phyloP scores from a whole-genome alignment of 2,329 filamentous ascomycete species.

The Anthostomella pinea region DNA sequence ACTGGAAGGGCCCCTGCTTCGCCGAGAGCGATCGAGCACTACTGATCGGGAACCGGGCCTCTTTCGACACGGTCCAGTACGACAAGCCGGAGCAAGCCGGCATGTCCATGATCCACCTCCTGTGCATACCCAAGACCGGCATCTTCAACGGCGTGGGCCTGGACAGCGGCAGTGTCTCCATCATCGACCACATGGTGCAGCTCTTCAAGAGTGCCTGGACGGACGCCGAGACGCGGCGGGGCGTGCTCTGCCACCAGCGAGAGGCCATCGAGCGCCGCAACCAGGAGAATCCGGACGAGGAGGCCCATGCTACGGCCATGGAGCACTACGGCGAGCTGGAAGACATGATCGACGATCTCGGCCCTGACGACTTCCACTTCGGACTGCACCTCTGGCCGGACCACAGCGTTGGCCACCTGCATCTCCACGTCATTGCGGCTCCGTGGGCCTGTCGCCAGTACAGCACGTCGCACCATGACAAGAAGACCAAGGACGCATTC shows the following conservation, averaged over 20 bases:
- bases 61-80: slow-evolving; percentile 22
- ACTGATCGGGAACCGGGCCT: slow-evolving; percentile 18
- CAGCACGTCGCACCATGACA: slow-evolving; percentile 18
- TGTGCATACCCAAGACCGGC: slow-evolving; percentile 14
- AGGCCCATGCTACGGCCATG: slow-evolving; percentile 1
- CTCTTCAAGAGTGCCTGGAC: slow-evolving; percentile 15
- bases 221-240: not conserved
- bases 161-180: not conserved
- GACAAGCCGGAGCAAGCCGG: slow-evolving; percentile 4
- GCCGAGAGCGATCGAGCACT: slow-evolving; percentile 5
- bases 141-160: slow-evolving; percentile 26
- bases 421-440: slow-evolving; percentile 22
- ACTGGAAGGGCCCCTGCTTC: not conserved
- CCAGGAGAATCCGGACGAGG: not conserved
- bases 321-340: slow-evolving; percentile 11
- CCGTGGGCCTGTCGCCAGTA: slow-evolving; percentile 7
- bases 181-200: slow-evolving; percentile 18
- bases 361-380: slow-evolving; percentile 18
- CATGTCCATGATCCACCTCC: slow-evolving; percentile 25
- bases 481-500: slow-evolving; percentile 21
- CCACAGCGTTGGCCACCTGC: slow-evolving; percentile 19
- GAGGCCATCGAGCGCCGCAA: slow-evolving; percentile 3
- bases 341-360: slow-evolving; percentile 3
- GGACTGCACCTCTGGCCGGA: slow-evolving; percentile 23
- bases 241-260: slow-evolving; percentile 12